Base-by-base conservation (phyloP, 2,329 filamentous ascomycete species). In the Dactylonectria estremocensis region DNA sequence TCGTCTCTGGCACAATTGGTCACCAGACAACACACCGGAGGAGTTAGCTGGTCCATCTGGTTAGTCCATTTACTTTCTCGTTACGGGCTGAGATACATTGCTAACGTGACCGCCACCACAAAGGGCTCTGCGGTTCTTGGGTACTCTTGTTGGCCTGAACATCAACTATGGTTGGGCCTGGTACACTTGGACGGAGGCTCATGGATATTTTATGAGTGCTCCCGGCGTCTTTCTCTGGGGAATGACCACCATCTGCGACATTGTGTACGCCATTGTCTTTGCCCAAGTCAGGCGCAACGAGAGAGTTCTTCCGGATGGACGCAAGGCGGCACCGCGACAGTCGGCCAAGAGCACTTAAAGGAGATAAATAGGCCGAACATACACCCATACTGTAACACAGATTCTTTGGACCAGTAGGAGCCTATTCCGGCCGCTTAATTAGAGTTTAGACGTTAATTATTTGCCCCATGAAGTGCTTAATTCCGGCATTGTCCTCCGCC, bases 81-180 rank as follows among this genome's bases (percentile, higher is more conserved):
- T 20, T 40, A 24, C 20, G 14, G n/a, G 10, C n/a, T 22, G 6
- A 28, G 14, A 16, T 50, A 8, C 11, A 50, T 4, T n/a, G 14
- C 46, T 50, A 50, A 50, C 5, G 4, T 54, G 24, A 13, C n/a
- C 14, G 24, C 16, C 24, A 3, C 31, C n/a, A 14, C n/a, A 22
- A 16, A 65, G 56, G 55, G 49, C 62, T 53, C 43, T 61, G 48
- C 49, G 56, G 3, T 65, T 65, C 63, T 48, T 48, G 13, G 63
- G 63, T 5, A 65, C 63, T 2, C 45, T 65, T 14, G 49, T 65
- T 13, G 63, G 56, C 35, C 33, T 61, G 14, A 65, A 65, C 50
- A 60, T 65, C 62, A 65, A 59, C 56, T 65, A 60, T 6, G 49
- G 56, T n/a, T 60, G 55, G 62, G 55, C 62, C 14, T 65, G 62